Evolutionary conservation across 768 basidiomycete species (phyloP), one percentile per base, ranked within the genome.

Genomic region (Clavaria fumosa): DNA sequence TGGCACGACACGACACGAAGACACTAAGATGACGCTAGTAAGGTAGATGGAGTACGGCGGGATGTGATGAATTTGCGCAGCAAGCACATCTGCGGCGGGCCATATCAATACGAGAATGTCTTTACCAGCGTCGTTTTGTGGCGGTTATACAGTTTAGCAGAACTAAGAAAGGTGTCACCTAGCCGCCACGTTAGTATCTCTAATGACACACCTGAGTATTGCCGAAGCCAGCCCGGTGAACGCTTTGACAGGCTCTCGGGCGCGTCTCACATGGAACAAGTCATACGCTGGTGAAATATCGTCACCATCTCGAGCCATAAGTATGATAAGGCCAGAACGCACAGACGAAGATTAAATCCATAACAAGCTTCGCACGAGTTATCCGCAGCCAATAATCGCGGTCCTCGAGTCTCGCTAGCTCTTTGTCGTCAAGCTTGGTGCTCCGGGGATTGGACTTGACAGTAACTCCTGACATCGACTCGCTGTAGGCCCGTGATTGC

Each of bases 281-380:
- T 84, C 77, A 51, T 80, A 89, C 4, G 80, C 84, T 88, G 48
- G 36, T 32, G 27, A 18, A 37, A 32, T 33, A 36, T 41, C 28
- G 47, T 43, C 7, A 43, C n/a, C 18, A 17, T n/a, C 20, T 28
- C 32, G 30, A 19, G 18, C 39, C 35, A 40, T 41, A 45, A 38
- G 23, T 12, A 15, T n/a, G 23, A 31, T 31, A 41, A 36, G 26
- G 31, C 30, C 26, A 42, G 40, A 21, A 61, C 62, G 47, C 52
- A 89, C 84, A 85, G 51, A 86, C 85, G 57, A 88, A 89, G 49
- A 85, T 72, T 43, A 89, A 59, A 54, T 89, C 85, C 82, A 86
- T 83, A 30, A 69, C 49, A 42, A 89, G 60, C 61, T 89, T 89
- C 39, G 64, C 60, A 41, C 78, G 61, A 18, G 76, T 67, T 35